Base-by-base conservation (phyloP, 2,329 filamentous ascomycete genomes). In the Sarocladiaceae sp. region DNA sequence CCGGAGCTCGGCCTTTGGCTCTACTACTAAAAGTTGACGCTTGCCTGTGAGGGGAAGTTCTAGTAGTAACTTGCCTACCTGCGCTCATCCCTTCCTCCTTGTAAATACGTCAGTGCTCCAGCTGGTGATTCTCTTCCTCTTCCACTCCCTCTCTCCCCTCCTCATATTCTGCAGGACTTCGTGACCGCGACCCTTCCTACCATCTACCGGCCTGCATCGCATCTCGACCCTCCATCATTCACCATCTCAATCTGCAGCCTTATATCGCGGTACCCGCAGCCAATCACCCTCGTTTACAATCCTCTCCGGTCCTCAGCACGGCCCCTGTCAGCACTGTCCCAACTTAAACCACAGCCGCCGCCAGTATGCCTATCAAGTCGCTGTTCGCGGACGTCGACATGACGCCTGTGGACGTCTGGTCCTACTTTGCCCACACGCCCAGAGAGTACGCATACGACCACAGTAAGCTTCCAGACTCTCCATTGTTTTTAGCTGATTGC, bases 351-450 rank as follows among this genome's bases (percentile, higher is more conserved):
- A 23, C 12, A 37, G 33, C 11, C 7, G 12, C 18, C 32, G 23
- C 33, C 29, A 29, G 26, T 27, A 94, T 94, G 88, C 83, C 85
- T 48, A 73, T 82, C 55, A 69, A 78, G 37, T 89, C 88, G 3
- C 66, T 68, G 1, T 88, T 82, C 57, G 72, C 80, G 1, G 62
- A 71, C 6, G 56, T 93, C 29, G 69, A 81, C 16, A 82, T 95
- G 32, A 89, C 90, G 0, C 67, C 83, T 53, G 65, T 82, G 45
- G 88, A 94, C 61, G 59, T 95, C 40, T 95, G 87, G 86, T 74
- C 73, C 1, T 81, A 89, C 47, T 67, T 94, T 35, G 89, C 95
- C 56, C 82, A 89, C 53, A 70, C 44, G 75, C 46, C 80, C 78
- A 52, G 71, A 83, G 51, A 78, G 67, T 94, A 78, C 55, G 71